Conservation (phyloP, 2,329 filamentous ascomycete species). For the Epichloe baconii region DNA sequence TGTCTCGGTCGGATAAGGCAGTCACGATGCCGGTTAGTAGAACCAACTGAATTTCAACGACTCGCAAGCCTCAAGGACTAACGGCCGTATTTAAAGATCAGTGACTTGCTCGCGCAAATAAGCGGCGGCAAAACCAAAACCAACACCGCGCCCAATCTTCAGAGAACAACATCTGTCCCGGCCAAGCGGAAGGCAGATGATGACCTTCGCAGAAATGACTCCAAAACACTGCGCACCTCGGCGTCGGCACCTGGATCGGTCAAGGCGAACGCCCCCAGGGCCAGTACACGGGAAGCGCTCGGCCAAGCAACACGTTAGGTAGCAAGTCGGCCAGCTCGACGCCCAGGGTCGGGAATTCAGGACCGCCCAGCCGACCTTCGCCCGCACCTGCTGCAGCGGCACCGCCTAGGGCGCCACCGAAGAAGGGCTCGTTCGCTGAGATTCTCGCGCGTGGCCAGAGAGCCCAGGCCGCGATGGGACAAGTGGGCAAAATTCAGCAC, state of each 20-base stretch:
- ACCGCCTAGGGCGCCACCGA: constrained; percentile 37
- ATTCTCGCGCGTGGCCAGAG: constrained; percentile 60
- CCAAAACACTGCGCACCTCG: constrained; percentile 28
- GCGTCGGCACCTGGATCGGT: neutral
- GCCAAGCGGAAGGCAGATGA: constrained; percentile 47
- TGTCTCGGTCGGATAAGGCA: neutral
- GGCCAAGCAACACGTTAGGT: constrained; percentile 11
- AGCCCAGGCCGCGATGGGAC: constrained; percentile 46
- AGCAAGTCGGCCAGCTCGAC: constrained; percentile 12
- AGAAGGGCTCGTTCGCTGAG: constrained; percentile 63
- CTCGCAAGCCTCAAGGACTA: neutral
- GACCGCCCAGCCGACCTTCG: constrained; percentile 12
- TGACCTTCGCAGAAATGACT: constrained; percentile 26
- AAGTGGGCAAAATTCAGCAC: constrained; percentile 60
- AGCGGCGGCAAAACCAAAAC: constrained; percentile 37
- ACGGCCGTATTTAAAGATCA: constrained; percentile 14
- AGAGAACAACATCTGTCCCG: constrained; percentile 14
- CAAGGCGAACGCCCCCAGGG: neutral
- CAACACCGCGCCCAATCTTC: constrained; percentile 17
- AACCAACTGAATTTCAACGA: neutral
- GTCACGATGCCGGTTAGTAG: constrained; percentile 20
- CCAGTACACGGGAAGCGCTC: constrained; percentile 4
- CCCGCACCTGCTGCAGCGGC: constrained; percentile 19
- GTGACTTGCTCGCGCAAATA: constrained; percentile 39
- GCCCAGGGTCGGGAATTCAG: constrained; percentile 11